A percentile compares a stretch with the other conserved stretches of the same genome.
Evolutionary conservation across 148 eudicot genomes (phyloP).

Genomic region (Chenopodium suecicum): DNA sequence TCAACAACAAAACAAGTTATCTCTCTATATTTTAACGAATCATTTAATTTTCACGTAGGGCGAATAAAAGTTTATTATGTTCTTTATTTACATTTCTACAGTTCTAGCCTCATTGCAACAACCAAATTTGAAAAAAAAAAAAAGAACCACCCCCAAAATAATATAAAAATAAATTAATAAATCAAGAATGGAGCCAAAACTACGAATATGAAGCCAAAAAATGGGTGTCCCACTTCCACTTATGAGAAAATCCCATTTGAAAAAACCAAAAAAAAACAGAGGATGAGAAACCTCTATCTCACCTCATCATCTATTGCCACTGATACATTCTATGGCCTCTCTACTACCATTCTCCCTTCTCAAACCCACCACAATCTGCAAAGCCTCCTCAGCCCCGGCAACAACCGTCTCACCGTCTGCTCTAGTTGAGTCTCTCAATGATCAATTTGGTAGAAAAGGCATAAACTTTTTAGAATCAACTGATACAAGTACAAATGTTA

Average conservation of each 20-base stretch:
- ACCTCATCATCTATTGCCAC: conserved; percentile 20
- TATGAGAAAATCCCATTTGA: not conserved
- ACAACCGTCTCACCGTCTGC: conserved; percentile 26
- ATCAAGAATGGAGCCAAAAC: not conserved
- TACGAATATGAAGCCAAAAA: conserved; percentile 17
- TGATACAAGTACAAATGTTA: not conserved
- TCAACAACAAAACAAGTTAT: no score
- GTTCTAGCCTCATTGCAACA: no score
- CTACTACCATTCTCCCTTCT: conserved; percentile 61
- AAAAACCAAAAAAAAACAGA: conserved; percentile 7
- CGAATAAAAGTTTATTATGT: no score
- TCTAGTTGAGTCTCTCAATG: conserved; percentile 52
- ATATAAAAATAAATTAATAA: not conserved
- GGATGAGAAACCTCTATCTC: conserved; percentile 32
- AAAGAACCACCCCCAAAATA: no score
- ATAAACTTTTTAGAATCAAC: conserved; percentile 51
- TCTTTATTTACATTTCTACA: no score
- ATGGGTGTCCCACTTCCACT: conserved; percentile 14
- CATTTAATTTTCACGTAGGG: not conserved
- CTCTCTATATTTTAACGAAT: no score
- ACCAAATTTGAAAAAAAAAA: no score
- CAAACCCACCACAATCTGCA: conserved; percentile 40
- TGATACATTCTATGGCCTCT: conserved; percentile 53
- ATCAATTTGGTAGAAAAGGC: conserved; percentile 82
- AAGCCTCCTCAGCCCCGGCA: conserved; percentile 34